phyloP scores from a whole-genome alignment of 2,329 filamentous ascomycete species.

The Chrysoporthe puriensis region DNA sequence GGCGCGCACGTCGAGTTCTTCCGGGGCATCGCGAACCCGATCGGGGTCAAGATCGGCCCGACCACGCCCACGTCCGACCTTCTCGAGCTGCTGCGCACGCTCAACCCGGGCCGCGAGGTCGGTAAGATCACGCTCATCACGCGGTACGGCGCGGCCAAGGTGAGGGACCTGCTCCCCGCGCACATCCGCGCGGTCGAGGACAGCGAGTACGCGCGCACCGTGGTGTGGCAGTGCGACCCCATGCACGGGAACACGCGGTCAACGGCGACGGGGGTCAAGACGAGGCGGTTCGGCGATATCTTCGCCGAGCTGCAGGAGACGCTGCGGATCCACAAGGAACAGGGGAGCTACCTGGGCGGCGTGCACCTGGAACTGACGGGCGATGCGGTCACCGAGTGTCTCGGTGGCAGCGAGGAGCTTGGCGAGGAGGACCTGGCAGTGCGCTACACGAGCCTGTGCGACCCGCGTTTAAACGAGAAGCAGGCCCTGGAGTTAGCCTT shows the following conservation, averaged over 20 bases:
- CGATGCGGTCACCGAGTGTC: slow-evolving; percentile 94
- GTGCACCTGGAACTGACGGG: slow-evolving; percentile 95
- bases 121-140: slow-evolving; percentile 97
- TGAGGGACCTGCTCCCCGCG: slow-evolving; percentile 73
- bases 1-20: slow-evolving; percentile 97
- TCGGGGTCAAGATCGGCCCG: slow-evolving; percentile 95
- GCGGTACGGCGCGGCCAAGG: slow-evolving; percentile 82
- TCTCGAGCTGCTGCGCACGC: slow-evolving; percentile 75
- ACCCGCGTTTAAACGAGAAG: slow-evolving; percentile 94
- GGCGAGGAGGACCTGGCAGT: slow-evolving; percentile 85
- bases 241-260: slow-evolving; percentile 87
- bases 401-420: slow-evolving; percentile 85
- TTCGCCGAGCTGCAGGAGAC: slow-evolving; percentile 84
- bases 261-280: slow-evolving; percentile 83
- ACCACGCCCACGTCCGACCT: slow-evolving; percentile 79
- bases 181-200: slow-evolving; percentile 89
- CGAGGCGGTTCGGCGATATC: slow-evolving; percentile 87
- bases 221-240: slow-evolving; percentile 98
- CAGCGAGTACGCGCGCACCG: slow-evolving; percentile 67
- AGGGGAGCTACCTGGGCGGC: slow-evolving; percentile 86
- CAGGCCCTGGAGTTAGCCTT: slow-evolving; percentile 96
- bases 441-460: slow-evolving; percentile 96
- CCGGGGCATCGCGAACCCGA: slow-evolving; percentile 91
- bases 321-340: slow-evolving; percentile 79
- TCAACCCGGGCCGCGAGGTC: slow-evolving; percentile 80